These are phyloP conservation scores for Phytophthora tentaculata DNA, from an alignment of 352 stramenopile species.

Conservation along the genomic window DNA sequence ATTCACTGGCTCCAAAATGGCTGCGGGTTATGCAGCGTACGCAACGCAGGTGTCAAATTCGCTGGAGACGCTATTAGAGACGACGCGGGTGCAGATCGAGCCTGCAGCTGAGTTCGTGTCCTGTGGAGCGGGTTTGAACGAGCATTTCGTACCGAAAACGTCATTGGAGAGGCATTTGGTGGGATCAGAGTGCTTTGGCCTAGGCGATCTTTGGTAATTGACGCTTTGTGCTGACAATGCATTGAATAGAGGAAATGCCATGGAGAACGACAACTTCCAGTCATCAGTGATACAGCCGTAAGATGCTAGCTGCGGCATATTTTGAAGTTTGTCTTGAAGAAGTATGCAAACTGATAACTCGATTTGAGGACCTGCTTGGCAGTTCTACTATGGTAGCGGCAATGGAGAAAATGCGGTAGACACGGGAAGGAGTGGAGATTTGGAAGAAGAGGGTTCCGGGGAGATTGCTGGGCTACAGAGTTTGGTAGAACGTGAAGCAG, in stretches of 20 bases:
- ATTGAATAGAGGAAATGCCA: slow-evolving; percentile 38
- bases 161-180: slow-evolving; percentile 56
- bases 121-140: slow-evolving; percentile 26
- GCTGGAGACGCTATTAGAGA: slow-evolving; percentile 43
- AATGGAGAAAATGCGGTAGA: slow-evolving; percentile 8
- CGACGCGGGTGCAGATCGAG: slow-evolving; percentile 40
- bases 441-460: not conserved
- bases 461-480: slow-evolving; percentile 14
- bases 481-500: slow-evolving; percentile 24
- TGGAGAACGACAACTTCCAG: slow-evolving; percentile 25
- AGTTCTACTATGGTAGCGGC: slow-evolving; percentile 40
- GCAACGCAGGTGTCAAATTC: slow-evolving; percentile 31
- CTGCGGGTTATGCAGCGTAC: slow-evolving; percentile 31
- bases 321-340: not conserved
- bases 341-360: slow-evolving; percentile 6
- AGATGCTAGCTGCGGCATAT: slow-evolving; percentile 2
- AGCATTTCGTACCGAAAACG: slow-evolving; percentile 48
- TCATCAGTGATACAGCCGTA: slow-evolving; percentile 34
- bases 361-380: not conserved
- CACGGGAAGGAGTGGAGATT: not conserved
- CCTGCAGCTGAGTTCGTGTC: slow-evolving; percentile 44
- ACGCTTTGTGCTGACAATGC: slow-evolving; percentile 1
- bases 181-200: not conserved
- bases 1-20: slow-evolving; percentile 40
- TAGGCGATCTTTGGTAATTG: slow-evolving; percentile 1